phyloP scores from a whole-genome alignment of 805 yeast genomes.

The Myxozyma neglecta region DNA sequence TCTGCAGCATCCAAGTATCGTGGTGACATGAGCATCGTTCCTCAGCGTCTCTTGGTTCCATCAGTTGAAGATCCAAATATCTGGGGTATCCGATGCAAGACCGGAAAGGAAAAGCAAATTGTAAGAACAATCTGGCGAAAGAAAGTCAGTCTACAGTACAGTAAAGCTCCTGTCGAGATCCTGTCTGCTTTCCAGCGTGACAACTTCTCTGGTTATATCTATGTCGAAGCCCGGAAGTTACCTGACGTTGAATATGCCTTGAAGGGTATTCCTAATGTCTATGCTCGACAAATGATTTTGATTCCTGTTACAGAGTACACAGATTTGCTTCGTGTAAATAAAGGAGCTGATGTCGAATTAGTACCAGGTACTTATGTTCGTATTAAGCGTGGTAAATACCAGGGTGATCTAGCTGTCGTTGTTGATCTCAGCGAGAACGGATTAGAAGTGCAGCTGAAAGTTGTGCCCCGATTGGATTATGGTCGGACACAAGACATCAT shows the following conservation, averaged over 20 bases:
- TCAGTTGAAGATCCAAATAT: constrained; percentile 95
- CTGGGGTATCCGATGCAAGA: constrained; percentile 92
- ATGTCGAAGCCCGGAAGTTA: constrained; percentile 89
- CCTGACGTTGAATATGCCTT: constrained; percentile 89
- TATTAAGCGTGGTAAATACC: constrained; percentile 84
- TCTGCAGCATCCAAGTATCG: constrained; percentile 76
- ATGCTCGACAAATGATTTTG: constrained; percentile 66
- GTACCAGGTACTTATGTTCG: constrained; percentile 93
- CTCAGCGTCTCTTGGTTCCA: constrained; percentile 90
- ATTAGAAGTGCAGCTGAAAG: constrained; percentile 86
- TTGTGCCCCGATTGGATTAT: constrained; percentile 92
- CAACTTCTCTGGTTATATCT: constrained; percentile 85
- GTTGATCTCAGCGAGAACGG: constrained; percentile 94
- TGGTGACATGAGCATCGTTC: constrained; percentile 82
- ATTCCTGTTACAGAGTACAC: constrained; percentile 97
- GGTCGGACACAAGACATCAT: constrained; percentile 50
- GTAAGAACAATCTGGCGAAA: constrained; percentile 83
- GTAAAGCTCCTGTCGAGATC: constrained; percentile 77
- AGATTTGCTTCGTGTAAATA: constrained; percentile 83
- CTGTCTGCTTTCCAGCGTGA: constrained; percentile 92
- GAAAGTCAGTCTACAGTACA: constrained; percentile 72
- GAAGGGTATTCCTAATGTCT: constrained; percentile 86
- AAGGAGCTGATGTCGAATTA: constrained; percentile 80
- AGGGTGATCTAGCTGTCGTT: constrained; percentile 89
- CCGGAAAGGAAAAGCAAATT: constrained; percentile 88